These are phyloP conservation scores for Canna indica DNA, from an alignment of 176 grass and related monocot species.

Conservation along the genomic window DNA sequence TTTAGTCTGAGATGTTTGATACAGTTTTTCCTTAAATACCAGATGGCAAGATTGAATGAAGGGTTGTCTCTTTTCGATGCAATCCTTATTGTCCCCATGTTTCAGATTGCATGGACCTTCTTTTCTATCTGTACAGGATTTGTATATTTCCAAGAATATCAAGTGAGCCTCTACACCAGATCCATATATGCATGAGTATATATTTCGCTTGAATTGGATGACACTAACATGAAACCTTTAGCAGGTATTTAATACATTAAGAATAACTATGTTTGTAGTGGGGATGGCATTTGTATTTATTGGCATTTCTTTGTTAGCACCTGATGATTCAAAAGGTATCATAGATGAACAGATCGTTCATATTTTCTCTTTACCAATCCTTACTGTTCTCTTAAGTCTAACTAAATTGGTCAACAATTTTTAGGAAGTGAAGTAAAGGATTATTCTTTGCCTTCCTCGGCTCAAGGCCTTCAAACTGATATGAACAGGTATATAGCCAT, in stretches of 20 bases:
- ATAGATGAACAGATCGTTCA: constrained; percentile 5
- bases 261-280: constrained; percentile 83
- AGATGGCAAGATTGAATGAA: constrained; percentile 98
- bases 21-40: constrained; percentile 22
- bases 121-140: constrained; percentile 98
- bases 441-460: constrained; percentile 21
- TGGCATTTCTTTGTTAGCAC: constrained; percentile 89
- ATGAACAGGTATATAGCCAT: constrained; percentile 49
- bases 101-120: constrained; percentile 99
- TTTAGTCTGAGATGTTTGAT: constrained; percentile 18
- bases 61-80: constrained; percentile 92
- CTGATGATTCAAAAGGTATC: constrained; percentile 93
- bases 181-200: constrained; percentile 6
- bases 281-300: constrained; percentile 87
- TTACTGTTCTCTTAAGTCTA: constrained; percentile 13
- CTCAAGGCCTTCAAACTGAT: constrained; percentile 35
- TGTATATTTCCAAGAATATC: constrained; percentile 99
- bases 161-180: constrained; percentile 39
- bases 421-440: constrained; percentile 47
- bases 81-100: constrained; percentile 96
- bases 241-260: constrained; percentile 77
- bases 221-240: constrained; percentile 22
- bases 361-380: constrained; percentile 12
- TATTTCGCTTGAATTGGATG: constrained; percentile 19
- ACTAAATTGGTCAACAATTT: constrained; percentile 29